Conservation (phyloP, 2,329 filamentous ascomycete genomes). For the Calycina herbarum region DNA sequence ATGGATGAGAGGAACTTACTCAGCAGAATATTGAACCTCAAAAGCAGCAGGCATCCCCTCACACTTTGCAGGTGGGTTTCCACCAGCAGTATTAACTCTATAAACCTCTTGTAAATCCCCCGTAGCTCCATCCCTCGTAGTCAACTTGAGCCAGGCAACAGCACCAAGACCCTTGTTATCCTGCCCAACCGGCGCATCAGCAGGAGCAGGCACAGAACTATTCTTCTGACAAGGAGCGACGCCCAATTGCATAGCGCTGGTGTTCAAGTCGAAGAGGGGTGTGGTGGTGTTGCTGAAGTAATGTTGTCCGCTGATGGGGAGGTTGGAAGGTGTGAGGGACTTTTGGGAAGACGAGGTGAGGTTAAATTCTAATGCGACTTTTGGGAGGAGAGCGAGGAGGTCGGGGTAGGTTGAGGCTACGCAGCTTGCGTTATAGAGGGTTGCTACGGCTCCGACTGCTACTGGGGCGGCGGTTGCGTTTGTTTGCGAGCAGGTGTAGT, state of each 20-base stretch:
- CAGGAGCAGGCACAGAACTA: slow-evolving; percentile 61
- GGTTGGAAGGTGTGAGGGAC: slow-evolving; percentile 54
- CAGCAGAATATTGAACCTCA: slow-evolving; percentile 75
- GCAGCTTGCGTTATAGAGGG: slow-evolving; percentile 86
- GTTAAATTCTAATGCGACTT: slow-evolving; percentile 67
- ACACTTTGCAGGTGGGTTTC: slow-evolving; percentile 73
- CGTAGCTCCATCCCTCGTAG: slow-evolving; percentile 54
- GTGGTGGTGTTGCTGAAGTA: slow-evolving; percentile 72
- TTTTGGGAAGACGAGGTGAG: slow-evolving; percentile 44
- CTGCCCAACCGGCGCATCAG: slow-evolving; percentile 57
- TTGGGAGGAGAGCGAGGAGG: slow-evolving; percentile 63
- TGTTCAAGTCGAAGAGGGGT: slow-evolving; percentile 79
- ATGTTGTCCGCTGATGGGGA: slow-evolving; percentile 72
- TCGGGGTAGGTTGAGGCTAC: slow-evolving; percentile 68
- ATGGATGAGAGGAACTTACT: slow-evolving; percentile 63
- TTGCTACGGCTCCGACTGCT: slow-evolving; percentile 72
- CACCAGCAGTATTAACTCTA: slow-evolving; percentile 80
- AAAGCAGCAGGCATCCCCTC: slow-evolving; percentile 62
- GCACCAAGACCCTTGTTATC: slow-evolving; percentile 61
- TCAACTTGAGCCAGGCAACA: slow-evolving; percentile 79
- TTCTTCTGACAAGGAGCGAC: slow-evolving; percentile 64
- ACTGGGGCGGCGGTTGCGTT: slow-evolving; percentile 62
- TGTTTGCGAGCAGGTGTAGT: slow-evolving; percentile 78
- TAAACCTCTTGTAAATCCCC: slow-evolving; percentile 74
- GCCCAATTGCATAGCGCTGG: slow-evolving; percentile 53